These are phyloP conservation scores for Tilletia walkeri DNA, from an alignment of 1,284 basidiomycete species.

Conservation along the genomic window DNA sequence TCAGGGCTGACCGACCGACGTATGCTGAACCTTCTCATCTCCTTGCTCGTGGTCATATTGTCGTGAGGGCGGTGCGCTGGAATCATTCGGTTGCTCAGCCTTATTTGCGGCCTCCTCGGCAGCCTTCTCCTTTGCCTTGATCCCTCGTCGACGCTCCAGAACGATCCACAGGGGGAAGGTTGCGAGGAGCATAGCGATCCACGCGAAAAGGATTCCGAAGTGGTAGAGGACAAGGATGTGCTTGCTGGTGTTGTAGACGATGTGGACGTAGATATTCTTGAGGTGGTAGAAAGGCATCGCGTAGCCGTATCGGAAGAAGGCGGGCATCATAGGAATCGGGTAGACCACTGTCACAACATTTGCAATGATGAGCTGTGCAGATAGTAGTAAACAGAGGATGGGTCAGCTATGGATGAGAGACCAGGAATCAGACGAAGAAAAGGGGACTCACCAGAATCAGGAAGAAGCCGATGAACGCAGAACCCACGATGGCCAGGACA, in stretches of 20 bases:
- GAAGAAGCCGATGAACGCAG: conserved; percentile 39
- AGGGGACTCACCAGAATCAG: conserved; percentile 31
- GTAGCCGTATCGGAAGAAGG: conserved; percentile 46
- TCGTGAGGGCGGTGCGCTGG: too few species aligned
- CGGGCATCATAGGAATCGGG: conserved; percentile 30
- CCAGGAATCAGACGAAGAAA: too few species aligned
- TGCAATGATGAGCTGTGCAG: conserved; percentile 42
- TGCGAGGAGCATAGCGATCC: conserved; percentile 39
- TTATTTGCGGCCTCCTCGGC: too few species aligned
- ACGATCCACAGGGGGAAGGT: conserved; percentile 46
- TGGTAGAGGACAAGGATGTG: conserved; percentile 39
- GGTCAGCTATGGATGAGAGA: too few species aligned
- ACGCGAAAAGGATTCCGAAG: conserved; percentile 49
- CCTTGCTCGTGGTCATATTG: too few species aligned
- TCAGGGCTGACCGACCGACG: too few species aligned
- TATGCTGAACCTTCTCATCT: too few species aligned
- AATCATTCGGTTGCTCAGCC: too few species aligned
- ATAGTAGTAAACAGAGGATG: conserved; percentile 42
- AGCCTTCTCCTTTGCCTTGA: conserved; percentile 16
- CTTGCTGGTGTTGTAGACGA: conserved; percentile 43
- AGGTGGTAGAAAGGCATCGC: conserved; percentile 51
- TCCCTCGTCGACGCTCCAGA: conserved; percentile 27
- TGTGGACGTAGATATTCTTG: conserved; percentile 38
- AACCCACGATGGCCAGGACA: conserved; percentile 38
- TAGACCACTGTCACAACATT: conserved; percentile 45